Base-by-base conservation (phyloP, 306 rosid species). In the Vicia sativa region DNA sequence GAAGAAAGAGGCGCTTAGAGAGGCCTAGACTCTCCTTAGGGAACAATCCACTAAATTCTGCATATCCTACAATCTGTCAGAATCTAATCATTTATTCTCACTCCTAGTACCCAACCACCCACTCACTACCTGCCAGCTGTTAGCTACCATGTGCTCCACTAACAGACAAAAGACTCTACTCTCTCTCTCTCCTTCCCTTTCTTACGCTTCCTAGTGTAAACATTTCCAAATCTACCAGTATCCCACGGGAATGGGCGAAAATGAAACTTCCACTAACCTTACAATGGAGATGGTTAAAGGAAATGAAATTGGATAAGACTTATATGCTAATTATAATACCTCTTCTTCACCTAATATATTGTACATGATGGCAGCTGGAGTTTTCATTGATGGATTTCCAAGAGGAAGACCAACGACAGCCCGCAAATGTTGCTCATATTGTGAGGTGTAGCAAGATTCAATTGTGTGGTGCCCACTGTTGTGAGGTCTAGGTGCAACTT, bases 381-480 rank as follows among this genome's bases (percentile, higher is more conserved):
- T 67, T 76, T 85, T 90, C 99, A 93, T 77, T 54, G 96, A 90
- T 67, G 97, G 83, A 79, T 88, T 90, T n/a, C 99, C 97, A 76
- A 88, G 99, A 54, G 99, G 97, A 74, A 93, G 95, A 70, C 99
- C 99, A 77, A 87, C 85, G 76, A 88, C 91, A 80, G 97, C 96
- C 42, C 92, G 89, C 79, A 93, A 86, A 81, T 90, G 97, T 62
- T 93, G 97, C 81, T 90, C 96, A 71, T 1, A 90, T 74, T 93
- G 99, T 16, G 99, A 93, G 63, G 96, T 87, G 59, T 86, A 83
- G 81, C 96, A 90, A 13, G 97, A 79, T 78, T 88, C 97, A 29
- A 93, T 93, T 23, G 96, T 92, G 72, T 92, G 95, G 80, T 92
- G 98, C 52, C 99, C 97, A n/a, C 97, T 93, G 73, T 90, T 93